Evolutionary conservation across 352 stramenopile species (phyloP).

Genomic region (Phytophthora sansomeana): DNA sequence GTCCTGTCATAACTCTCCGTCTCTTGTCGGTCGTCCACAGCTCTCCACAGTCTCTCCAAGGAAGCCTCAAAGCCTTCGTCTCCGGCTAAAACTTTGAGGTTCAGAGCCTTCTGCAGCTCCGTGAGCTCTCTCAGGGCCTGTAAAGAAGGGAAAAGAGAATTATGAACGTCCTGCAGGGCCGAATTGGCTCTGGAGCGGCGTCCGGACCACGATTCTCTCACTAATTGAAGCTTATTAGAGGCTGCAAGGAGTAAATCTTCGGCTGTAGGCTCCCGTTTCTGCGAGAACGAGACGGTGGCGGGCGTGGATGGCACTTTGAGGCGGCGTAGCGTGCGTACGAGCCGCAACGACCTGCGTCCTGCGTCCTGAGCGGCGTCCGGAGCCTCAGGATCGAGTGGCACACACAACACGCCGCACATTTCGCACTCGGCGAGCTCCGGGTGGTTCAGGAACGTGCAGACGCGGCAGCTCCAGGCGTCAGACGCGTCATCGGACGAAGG

Average conservation of each 20-base stretch:
- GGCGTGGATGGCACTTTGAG: slow-evolving; percentile 57
- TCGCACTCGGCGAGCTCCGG: slow-evolving; percentile 70
- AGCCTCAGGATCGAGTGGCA: slow-evolving; percentile 21
- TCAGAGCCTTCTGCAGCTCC: slow-evolving; percentile 70
- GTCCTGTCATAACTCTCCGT: slow-evolving; percentile 48
- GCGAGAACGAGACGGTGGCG: slow-evolving; percentile 53
- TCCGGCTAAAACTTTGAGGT: slow-evolving; percentile 62
- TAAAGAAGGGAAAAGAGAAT: slow-evolving; percentile 33
- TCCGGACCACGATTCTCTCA: slow-evolving; percentile 41
- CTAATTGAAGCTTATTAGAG: slow-evolving; percentile 58
- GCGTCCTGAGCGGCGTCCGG: not conserved
- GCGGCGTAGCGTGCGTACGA: slow-evolving; percentile 51
- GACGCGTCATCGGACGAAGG: slow-evolving; percentile 1
- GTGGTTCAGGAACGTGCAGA: slow-evolving; percentile 88
- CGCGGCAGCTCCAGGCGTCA: slow-evolving; percentile 62
- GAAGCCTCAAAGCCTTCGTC: slow-evolving; percentile 73
- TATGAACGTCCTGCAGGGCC: not conserved
- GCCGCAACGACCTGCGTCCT: slow-evolving; percentile 28
- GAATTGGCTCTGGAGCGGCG: slow-evolving; percentile 36
- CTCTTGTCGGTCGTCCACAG: slow-evolving; percentile 24
- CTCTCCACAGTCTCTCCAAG: slow-evolving; percentile 70
- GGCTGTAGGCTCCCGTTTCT: slow-evolving; percentile 65
- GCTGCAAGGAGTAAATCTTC: slow-evolving; percentile 71
- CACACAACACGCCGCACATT: slow-evolving; percentile 67
- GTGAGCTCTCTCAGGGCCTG: slow-evolving; percentile 55